A percentile compares a stretch with the other conserved stretches of the same genome.
phyloP scores from a whole-genome alignment of 257 asterid species.

The Solanum pinnatisectum region DNA sequence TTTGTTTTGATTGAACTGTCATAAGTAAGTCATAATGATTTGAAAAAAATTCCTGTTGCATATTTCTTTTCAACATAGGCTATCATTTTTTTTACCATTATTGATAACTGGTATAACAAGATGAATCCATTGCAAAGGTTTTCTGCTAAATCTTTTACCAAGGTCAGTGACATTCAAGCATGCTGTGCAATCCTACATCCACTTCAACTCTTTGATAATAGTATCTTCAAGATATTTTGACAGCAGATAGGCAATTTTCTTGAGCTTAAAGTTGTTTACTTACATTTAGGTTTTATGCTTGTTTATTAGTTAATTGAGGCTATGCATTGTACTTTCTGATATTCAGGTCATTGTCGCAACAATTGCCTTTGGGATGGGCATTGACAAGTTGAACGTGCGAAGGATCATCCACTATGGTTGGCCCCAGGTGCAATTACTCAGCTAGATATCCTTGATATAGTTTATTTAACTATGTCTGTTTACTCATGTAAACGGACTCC shows the following conservation, averaged over 20 bases:
- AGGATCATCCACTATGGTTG: conserved; percentile 81
- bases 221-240: background rate
- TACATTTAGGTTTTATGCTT: background rate
- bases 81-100: background rate
- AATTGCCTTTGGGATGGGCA: conserved; percentile 88
- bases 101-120: background rate
- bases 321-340: background rate
- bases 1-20: background rate
- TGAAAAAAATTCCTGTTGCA: background rate
- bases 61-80: background rate
- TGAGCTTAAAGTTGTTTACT: background rate
- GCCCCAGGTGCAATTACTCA: conserved; percentile 57
- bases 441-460: background rate
- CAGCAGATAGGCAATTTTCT: background rate
- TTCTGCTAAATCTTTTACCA: background rate
- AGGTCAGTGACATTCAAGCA: background rate
- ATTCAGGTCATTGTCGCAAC: conserved; percentile 84
- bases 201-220: background rate
- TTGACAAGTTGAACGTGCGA: conserved; percentile 65
- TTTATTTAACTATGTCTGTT: background rate
- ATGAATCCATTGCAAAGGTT: background rate
- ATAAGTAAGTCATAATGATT: background rate
- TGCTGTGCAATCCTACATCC: background rate
- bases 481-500: background rate
- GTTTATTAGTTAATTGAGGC: background rate